A percentile compares a stretch with the other conserved stretches of the same genome.
phyloP scores from a whole-genome alignment of 345 rosid genomes.

The Corchorus capsularis region DNA sequence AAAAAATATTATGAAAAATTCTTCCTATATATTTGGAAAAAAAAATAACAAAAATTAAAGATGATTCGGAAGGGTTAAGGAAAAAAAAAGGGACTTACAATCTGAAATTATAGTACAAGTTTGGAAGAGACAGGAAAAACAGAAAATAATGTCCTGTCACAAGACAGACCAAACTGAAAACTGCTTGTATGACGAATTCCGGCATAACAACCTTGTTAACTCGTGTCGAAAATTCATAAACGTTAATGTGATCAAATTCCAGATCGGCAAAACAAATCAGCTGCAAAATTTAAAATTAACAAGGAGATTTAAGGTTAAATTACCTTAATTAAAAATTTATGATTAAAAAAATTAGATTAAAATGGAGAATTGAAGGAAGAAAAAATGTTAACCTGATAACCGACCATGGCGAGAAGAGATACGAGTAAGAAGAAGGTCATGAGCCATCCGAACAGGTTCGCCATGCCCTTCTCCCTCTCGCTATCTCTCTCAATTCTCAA shows the following conservation, averaged over 20 bases:
- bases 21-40: too few relatives aligned
- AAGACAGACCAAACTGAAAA: slow-evolving; percentile 48
- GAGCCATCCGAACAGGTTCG: slow-evolving; percentile 75
- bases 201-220: slow-evolving; percentile 58
- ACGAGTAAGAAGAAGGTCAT: slow-evolving; percentile 77
- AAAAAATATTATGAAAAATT: too few relatives aligned
- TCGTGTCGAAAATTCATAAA: slow-evolving; percentile 64
- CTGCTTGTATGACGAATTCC: slow-evolving; percentile 58
- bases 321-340: not conserved
- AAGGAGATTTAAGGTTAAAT: not conserved
- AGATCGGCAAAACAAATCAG: slow-evolving; percentile 74
- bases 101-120: slow-evolving; percentile 58
- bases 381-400: slow-evolving; percentile 60
- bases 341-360: not conserved
- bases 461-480: slow-evolving; percentile 46
- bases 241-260: slow-evolving; percentile 69
- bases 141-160: slow-evolving; percentile 63
- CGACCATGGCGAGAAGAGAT: slow-evolving; percentile 62
- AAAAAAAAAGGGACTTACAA: slow-evolving; percentile 38
- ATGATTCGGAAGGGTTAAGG: not conserved
- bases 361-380: slow-evolving; percentile 1
- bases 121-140: slow-evolving; percentile 53
- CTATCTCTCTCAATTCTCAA: slow-evolving; percentile 25
- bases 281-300: slow-evolving; percentile 36
- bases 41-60: not conserved